Evolutionary conservation across 2,329 filamentous ascomycete genomes (phyloP).

Genomic region (Ramularia endophylla): DNA sequence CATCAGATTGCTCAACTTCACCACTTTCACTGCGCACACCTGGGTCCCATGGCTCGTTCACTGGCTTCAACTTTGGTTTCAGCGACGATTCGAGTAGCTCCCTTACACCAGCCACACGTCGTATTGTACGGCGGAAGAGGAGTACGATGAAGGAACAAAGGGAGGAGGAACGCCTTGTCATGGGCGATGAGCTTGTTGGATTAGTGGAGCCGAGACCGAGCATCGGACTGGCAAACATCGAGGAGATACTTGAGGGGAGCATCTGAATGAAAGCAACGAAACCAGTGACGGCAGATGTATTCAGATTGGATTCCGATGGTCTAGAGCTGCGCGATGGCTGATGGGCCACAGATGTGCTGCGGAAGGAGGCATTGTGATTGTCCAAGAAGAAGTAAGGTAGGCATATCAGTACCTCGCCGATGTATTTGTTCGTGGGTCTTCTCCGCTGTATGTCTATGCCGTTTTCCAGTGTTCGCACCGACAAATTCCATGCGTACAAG

Average conservation of each 20-base stretch:
- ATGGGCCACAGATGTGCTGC: too few species aligned
- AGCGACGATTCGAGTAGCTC: conserved; percentile 15
- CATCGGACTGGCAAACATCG: conserved; percentile 23
- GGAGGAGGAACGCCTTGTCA: conserved; percentile 24
- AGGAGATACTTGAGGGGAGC: conserved; percentile 27
- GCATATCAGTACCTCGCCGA: too few species aligned
- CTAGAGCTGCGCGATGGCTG: too few species aligned
- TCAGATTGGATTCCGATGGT: too few species aligned
- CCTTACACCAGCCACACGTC: conserved; percentile 3
- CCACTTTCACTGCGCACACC: conserved; percentile 6
- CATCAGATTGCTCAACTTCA: conserved; percentile 10
- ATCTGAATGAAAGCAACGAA: background rate
- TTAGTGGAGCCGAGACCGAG: conserved; percentile 29
- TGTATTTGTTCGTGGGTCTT: too few species aligned
- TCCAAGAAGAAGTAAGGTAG: too few species aligned
- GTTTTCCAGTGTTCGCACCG: too few species aligned
- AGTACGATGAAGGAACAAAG: conserved; percentile 28
- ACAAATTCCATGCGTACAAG: too few species aligned
- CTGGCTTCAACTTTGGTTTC: conserved; percentile 22
- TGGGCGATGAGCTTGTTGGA: conserved; percentile 18
- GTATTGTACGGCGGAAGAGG: conserved; percentile 25
- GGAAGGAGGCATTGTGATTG: too few species aligned
- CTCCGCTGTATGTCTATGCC: too few species aligned
- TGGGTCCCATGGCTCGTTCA: conserved; percentile 4
- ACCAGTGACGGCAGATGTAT: too few species aligned